These are phyloP conservation scores for Aureobasidium sp. DNA, from an alignment of 2,329 filamentous ascomycete genomes.

Conservation along the genomic window DNA sequence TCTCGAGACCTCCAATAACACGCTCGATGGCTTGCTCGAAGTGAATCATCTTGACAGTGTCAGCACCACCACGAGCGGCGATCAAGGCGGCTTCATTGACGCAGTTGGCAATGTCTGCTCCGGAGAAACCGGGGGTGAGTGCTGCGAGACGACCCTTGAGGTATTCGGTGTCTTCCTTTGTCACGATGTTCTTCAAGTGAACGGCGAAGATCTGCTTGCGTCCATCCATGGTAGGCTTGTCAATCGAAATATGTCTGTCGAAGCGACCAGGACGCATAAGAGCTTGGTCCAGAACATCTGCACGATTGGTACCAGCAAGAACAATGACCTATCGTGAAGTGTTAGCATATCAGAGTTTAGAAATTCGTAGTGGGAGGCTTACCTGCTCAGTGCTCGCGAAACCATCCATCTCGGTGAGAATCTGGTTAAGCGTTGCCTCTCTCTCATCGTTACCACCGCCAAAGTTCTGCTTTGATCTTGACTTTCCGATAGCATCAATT, in stretches of 20 bases:
- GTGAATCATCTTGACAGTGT: constrained; percentile 76
- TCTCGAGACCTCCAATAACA: constrained; percentile 91
- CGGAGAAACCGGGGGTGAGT: constrained; percentile 91
- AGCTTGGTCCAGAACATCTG: constrained; percentile 89
- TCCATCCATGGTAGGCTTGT: constrained; percentile 92
- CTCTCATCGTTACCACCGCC: constrained; percentile 94
- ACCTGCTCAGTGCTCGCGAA: constrained; percentile 90
- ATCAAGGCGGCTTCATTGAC: constrained; percentile 96
- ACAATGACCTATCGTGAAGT: constrained; percentile 62
- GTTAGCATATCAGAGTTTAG: neutral
- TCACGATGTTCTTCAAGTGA: constrained; percentile 90
- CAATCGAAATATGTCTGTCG: constrained; percentile 91
- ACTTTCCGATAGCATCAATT: constrained; percentile 94
- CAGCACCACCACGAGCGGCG: constrained; percentile 74
- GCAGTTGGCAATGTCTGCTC: constrained; percentile 96
- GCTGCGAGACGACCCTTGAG: constrained; percentile 83
- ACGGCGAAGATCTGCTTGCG: constrained; percentile 94
- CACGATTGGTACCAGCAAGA: constrained; percentile 90
- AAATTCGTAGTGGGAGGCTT: neutral
- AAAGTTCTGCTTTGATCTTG: constrained; percentile 73
- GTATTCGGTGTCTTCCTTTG: constrained; percentile 79
- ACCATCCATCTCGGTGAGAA: constrained; percentile 97
- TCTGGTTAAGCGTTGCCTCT: constrained; percentile 95
- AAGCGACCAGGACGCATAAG: constrained; percentile 95
- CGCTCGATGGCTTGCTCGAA: constrained; percentile 98